Evolutionary conservation across 164 flowering plant species (phyloP).

Genomic region (Tetrastigma voinierianum): DNA sequence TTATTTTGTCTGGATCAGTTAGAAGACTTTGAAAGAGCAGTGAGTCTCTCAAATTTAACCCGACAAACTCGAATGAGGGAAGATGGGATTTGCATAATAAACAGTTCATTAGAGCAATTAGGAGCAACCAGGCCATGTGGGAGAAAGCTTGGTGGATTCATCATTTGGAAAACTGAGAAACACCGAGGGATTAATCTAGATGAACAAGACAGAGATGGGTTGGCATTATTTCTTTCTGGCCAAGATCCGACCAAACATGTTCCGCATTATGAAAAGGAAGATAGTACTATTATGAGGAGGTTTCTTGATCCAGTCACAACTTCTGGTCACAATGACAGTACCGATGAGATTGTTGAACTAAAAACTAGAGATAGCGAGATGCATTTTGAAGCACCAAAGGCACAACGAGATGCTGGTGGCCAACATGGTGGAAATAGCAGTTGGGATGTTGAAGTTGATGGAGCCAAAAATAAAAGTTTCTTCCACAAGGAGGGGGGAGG

Average conservation of each 20-base stretch:
- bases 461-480: slow-evolving; percentile 21
- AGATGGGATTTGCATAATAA: slow-evolving; percentile 32
- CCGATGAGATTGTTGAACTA: slow-evolving; percentile 39
- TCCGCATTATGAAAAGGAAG: slow-evolving; percentile 17
- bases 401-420: slow-evolving; percentile 18
- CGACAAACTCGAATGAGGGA: slow-evolving; percentile 27
- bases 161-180: slow-evolving; percentile 24
- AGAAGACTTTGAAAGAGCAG: slow-evolving; percentile 54
- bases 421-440: slow-evolving; percentile 17
- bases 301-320: slow-evolving; percentile 36
- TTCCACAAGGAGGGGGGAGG: slow-evolving; percentile 27
- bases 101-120: slow-evolving; percentile 49
- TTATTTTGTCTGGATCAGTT: too few relatives aligned
- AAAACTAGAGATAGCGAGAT: slow-evolving; percentile 22
- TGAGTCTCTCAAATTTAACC: slow-evolving; percentile 21
- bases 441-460: slow-evolving; percentile 32
- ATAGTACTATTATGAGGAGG: slow-evolving; percentile 29
- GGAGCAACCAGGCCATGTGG: slow-evolving; percentile 41
- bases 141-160: slow-evolving; percentile 28
- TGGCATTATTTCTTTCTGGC: slow-evolving; percentile 53
- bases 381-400: slow-evolving; percentile 18
- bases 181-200: slow-evolving; percentile 29
- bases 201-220: slow-evolving; percentile 49
- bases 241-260: slow-evolving; percentile 19
- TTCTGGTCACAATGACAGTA: slow-evolving; percentile 26